A percentile compares a stretch with the other conserved stretches of the same genome.
These are phyloP conservation scores for Lentinula sp. DNA, from an alignment of 768 basidiomycete species.

Conservation along the genomic window DNA sequence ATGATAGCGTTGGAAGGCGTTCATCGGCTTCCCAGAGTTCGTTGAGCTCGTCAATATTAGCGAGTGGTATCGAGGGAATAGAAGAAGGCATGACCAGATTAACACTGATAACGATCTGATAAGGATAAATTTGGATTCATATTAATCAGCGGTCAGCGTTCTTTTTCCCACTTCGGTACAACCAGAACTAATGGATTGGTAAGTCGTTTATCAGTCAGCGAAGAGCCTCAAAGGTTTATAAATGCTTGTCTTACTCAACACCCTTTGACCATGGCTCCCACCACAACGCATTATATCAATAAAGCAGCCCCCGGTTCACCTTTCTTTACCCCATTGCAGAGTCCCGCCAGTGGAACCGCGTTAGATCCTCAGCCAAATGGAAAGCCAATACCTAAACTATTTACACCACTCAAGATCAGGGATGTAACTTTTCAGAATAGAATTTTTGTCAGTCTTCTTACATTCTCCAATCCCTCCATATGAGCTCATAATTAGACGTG, in stretches of 20 bases:
- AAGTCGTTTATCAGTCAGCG: background rate
- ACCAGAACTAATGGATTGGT: background rate
- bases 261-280: background rate
- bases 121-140: too few relatives aligned
- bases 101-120: too few relatives aligned
- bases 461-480: background rate
- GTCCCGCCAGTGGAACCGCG: conserved; percentile 33
- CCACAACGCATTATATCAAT: background rate
- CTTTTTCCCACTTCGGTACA: background rate
- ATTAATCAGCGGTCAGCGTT: background rate
- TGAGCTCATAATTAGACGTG: background rate
- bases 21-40: conserved; percentile 3
- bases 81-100: background rate
- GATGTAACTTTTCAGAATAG: conserved; percentile 49
- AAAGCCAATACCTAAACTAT: conserved; percentile 34
- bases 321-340: conserved; percentile 37
- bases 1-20: background rate
- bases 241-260: background rate
- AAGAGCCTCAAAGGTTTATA: background rate
- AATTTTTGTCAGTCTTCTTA: conserved; percentile 35
- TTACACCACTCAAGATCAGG: conserved; percentile 51
- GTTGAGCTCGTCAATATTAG: conserved; percentile 4
- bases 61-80: background rate
- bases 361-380: conserved; percentile 29
- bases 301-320: conserved; percentile 26